Base-by-base conservation (phyloP, 2,329 filamentous ascomycete species). In the Venturia pyrina region DNA sequence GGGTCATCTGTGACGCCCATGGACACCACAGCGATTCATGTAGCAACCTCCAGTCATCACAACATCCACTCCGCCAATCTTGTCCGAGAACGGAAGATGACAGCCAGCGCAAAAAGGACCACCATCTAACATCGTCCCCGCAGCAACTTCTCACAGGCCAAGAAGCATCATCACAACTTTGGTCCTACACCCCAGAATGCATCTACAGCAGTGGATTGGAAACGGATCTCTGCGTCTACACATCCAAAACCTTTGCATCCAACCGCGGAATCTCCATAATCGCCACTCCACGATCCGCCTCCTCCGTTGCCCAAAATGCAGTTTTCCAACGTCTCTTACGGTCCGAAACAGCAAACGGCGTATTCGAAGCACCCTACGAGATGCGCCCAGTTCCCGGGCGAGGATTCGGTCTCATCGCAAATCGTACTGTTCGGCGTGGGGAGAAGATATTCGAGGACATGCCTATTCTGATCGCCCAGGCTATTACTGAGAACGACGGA, bases 401-500 rank as follows among this genome's bases (percentile, higher is more conserved):
- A 24, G 66, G 66, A 17, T 21, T 67, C n/a, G 66, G 66, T 15
- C 57, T 67, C 28, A 41, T 67, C 19, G 66, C 66, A 1, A 64
- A 37, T 15, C 48, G 40, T 0, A 61, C 57, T 24, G 21, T 67
- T 11, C 4, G 64, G 19, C 37, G 66, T n/a, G 66, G 66, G 2
- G 66, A 67, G 7, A 24, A 37, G 24, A 41, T 67, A 37, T 67
- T 66, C 28, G n/a, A 11, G 11, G 24, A 64, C 7, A 67, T 66
- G n/a, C 66, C 66, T 17, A 57, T 67, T 7, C 0, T 62, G 13
- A 21, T 67, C 3, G 21, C 63, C n/a, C 44, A 67, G 24, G 34
- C 68, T 40, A 24, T 37, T 28, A 21, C 43, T 11, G 32, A 32
- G 32, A 28, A 28, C 2, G 28, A 46, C 41, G 24, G 41, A 15